A percentile compares a stretch with the other conserved stretches of the same genome.
Evolutionary conservation across 768 basidiomycete genomes (phyloP).

Genomic region (Mycena indigotica): DNA sequence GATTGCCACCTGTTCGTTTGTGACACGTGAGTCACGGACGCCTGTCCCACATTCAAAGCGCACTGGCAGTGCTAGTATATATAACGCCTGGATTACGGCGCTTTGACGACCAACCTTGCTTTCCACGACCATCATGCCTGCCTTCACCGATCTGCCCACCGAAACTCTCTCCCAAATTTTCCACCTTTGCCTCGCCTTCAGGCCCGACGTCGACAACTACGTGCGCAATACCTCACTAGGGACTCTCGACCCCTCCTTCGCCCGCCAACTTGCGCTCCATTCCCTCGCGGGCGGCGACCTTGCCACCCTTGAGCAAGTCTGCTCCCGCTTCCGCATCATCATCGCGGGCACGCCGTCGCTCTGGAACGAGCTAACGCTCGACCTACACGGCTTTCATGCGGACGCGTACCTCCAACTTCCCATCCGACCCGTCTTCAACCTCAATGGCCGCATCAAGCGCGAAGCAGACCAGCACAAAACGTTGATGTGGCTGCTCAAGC

Average conservation of each 20-base stretch:
- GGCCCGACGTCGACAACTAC: not conserved
- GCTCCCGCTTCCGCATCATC: not conserved
- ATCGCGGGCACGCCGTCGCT: not conserved
- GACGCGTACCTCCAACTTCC: not conserved
- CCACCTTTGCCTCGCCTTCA: not conserved
- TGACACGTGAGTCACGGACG: too few species aligned
- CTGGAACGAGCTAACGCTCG: not conserved
- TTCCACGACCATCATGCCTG: not conserved
- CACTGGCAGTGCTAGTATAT: too few species aligned
- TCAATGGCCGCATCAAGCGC: too few species aligned
- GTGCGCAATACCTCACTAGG: not conserved
- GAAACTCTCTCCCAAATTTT: not conserved
- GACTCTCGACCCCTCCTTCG: not conserved
- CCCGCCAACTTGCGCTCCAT: not conserved
- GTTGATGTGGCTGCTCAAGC: not conserved
- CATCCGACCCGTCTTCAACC: not conserved
- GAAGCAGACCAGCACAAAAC: not conserved
- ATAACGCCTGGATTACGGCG: too few species aligned
- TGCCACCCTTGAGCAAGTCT: not conserved
- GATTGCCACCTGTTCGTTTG: too few species aligned
- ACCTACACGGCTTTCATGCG: not conserved
- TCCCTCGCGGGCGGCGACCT: not conserved
- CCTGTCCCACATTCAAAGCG: too few species aligned
- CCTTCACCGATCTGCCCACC: not conserved
- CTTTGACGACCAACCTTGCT: not conserved